These are phyloP conservation scores for Cytospora chrysosperma DNA, from an alignment of 2,329 filamentous ascomycete genomes.

Conservation along the genomic window DNA sequence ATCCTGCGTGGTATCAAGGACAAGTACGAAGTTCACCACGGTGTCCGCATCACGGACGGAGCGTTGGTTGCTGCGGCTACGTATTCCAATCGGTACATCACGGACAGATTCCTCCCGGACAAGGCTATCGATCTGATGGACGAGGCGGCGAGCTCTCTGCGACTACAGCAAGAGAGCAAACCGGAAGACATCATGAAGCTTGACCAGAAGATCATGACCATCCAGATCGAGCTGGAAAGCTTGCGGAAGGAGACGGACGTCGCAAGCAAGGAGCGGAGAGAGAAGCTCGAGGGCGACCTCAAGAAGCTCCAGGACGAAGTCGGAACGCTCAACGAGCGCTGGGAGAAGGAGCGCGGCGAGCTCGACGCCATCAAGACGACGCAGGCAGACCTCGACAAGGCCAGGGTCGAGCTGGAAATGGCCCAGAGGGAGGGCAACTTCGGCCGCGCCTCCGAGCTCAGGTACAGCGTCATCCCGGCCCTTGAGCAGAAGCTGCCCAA, in stretches of 20 bases:
- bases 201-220: constrained; percentile 93
- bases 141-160: constrained; percentile 85
- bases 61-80: constrained; percentile 89
- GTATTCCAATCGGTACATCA: constrained; percentile 94
- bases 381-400: constrained; percentile 85
- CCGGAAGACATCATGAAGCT: constrained; percentile 91
- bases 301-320: constrained; percentile 76
- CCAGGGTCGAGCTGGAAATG: constrained; percentile 79
- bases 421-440: constrained; percentile 89
- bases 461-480: constrained; percentile 82
- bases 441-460: constrained; percentile 82
- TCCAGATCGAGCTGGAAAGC: constrained; percentile 95
- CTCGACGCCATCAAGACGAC: constrained; percentile 84
- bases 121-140: constrained; percentile 98
- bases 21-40: constrained; percentile 95
- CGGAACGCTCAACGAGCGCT: constrained; percentile 71
- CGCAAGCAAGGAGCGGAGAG: constrained; percentile 80
- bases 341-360: constrained; percentile 86
- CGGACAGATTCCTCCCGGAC: constrained; percentile 91
- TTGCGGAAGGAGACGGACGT: constrained; percentile 91
- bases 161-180: constrained; percentile 94
- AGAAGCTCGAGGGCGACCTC: constrained; percentile 78
- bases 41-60: constrained; percentile 89
- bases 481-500: constrained; percentile 78
- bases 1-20: constrained; percentile 97